Evolutionary conservation across 2,329 filamentous ascomycete species (phyloP), one percentile per base, ranked within the genome.

Genomic region (Cadophora sp.): DNA sequence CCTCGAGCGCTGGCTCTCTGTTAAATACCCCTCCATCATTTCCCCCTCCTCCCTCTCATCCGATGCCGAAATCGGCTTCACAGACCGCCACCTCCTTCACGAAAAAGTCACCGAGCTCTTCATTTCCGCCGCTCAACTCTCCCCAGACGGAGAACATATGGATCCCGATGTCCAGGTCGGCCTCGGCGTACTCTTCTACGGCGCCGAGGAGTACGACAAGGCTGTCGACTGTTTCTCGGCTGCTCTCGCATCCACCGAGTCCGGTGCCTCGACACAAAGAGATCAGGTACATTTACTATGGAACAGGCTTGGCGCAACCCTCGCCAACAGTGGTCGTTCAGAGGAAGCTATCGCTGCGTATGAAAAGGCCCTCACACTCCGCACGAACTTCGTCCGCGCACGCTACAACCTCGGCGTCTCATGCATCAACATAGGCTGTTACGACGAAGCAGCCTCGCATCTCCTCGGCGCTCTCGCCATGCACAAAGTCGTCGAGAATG

Each of bases 151-250:
- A 69, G 93, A 94, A 76, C 93, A 96, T 76, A 98, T 99, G 92
- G 97, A 99, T 77, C 96, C 96, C 0, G 96, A 99, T 78, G 96
- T 99, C 8, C 97, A 99, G 81, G 96, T 99, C 68, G 96, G 96
- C 0, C 86, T 99, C 1, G 97, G 97, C 43, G 96, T 99, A 4
- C 87, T 99, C 19, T 98, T 99, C 83, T 99, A 99, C 81, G 96
- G 95, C 62, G 94, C 93, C 34, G 96, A 99, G 81, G 95, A 98
- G 78, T 98, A 97, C 83, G 93, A 96, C 79, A 99, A 99, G 83
- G 96, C 96, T 0, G 95, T 99, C 46, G 96, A 99, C 83, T 99
- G 97, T 84, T 99, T 99, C 87, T 92, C 91, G 66, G 91, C 95
- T 0, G 95, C 97, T 0, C 88, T 99, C 27, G 92, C 93, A 68